Percentiles rank a stretch among this genome's conserved stretches.
Evolutionary conservation across 2,329 filamentous ascomycete species (phyloP).

Genomic region (Aspergillus felis): DNA sequence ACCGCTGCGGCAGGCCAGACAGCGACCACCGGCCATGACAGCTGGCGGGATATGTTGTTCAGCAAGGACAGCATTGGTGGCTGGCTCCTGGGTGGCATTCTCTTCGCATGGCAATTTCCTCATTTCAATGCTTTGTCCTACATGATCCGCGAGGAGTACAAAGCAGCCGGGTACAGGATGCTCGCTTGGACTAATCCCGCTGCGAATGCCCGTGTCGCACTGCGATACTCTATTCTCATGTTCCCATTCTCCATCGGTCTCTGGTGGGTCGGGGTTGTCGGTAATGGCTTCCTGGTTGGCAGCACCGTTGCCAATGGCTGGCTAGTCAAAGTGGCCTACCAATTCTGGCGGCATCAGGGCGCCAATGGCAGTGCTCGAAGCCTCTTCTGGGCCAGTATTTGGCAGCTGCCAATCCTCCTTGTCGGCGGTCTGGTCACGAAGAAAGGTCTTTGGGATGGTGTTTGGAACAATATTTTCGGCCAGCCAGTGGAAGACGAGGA

Average conservation of each 20-base stretch:
- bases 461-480: constrained; percentile 68
- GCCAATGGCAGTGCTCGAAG: constrained; percentile 74
- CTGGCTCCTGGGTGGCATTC: constrained; percentile 78
- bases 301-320: constrained; percentile 81
- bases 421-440: constrained; percentile 89
- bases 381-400: constrained; percentile 96
- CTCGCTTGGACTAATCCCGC: constrained; percentile 82
- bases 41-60: constrained; percentile 74
- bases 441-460: constrained; percentile 81
- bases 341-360: constrained; percentile 76
- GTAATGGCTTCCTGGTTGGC: constrained; percentile 77
- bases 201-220: constrained; percentile 78
- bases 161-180: constrained; percentile 64
- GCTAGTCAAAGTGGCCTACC: constrained; percentile 74
- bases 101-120: constrained; percentile 97
- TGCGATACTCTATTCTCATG: constrained; percentile 81
- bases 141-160: constrained; percentile 86
- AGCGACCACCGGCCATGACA: constrained; percentile 65
- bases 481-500: constrained; percentile 52
- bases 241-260: constrained; percentile 80
- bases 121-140: constrained; percentile 96
- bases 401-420: constrained; percentile 87
- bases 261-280: constrained; percentile 75
- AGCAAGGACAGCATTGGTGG: constrained; percentile 68
- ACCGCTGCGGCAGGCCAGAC: constrained; percentile 87